phyloP scores from a whole-genome alignment of 129 eudicot species.

The Escallonia rubra region DNA sequence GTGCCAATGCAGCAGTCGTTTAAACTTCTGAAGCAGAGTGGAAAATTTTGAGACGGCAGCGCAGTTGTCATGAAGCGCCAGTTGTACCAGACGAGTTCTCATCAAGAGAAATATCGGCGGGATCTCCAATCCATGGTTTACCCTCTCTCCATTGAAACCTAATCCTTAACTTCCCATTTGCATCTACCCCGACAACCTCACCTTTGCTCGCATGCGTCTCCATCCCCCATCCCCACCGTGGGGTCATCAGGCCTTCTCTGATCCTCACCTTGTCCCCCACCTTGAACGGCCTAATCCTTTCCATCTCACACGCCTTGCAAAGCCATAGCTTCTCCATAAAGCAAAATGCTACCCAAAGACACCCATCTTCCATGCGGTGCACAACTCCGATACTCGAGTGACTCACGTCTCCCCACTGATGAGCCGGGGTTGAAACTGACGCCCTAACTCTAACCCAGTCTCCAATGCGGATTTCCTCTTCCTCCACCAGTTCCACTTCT shows the following conservation, averaged over 20 bases:
- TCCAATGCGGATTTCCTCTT: slow-evolving; percentile 58
- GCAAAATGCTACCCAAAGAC: slow-evolving; percentile 92
- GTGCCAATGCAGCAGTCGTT: too few relatives aligned
- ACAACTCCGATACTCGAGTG: slow-evolving; percentile 84
- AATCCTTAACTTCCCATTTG: slow-evolving; percentile 88
- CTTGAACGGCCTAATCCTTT: slow-evolving; percentile 50
- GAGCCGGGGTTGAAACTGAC: slow-evolving; percentile 56
- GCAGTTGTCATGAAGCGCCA: not conserved
- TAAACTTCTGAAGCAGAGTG: not conserved
- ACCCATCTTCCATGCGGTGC: slow-evolving; percentile 77
- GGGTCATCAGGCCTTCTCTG: slow-evolving; percentile 60
- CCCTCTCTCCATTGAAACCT: slow-evolving; percentile 94
- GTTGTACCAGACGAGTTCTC: slow-evolving; percentile 15
- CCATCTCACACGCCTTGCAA: slow-evolving; percentile 78
- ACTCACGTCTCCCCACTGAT: slow-evolving; percentile 84
- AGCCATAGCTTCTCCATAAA: slow-evolving; percentile 84
- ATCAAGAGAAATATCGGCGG: slow-evolving; percentile 80
- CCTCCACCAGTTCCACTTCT: slow-evolving; percentile 78
- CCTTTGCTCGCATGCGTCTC: slow-evolving; percentile 94
- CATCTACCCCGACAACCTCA: slow-evolving; percentile 89
- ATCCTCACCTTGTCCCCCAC: slow-evolving; percentile 77
- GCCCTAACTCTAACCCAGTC: slow-evolving; percentile 83
- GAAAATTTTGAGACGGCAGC: not conserved
- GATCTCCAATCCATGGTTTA: slow-evolving; percentile 94
- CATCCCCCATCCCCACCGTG: slow-evolving; percentile 99